Percentiles rank a stretch among this genome's conserved stretches.
Evolutionary conservation across 106 monocot species (phyloP).

Genomic region (Xerophyta viscosa): DNA sequence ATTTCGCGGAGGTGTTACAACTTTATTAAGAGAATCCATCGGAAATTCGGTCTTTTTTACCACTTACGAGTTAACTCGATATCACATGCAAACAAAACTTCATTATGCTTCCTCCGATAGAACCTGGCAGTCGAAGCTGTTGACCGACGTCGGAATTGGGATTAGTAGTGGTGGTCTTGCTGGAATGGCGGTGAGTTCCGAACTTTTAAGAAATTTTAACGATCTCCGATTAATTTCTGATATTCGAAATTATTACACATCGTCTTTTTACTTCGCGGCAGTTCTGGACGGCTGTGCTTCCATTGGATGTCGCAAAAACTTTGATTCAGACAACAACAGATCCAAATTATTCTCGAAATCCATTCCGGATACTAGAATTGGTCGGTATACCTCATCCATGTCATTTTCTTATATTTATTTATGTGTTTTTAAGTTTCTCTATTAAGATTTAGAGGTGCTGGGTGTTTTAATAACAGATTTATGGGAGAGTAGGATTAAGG

Average conservation of each 20-base stretch:
- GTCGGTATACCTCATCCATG: slow-evolving; percentile 17
- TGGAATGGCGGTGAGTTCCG: slow-evolving; percentile 66
- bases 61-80: slow-evolving; percentile 64
- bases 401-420: no score
- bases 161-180: slow-evolving; percentile 78
- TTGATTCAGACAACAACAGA: slow-evolving; percentile 69
- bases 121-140: slow-evolving; percentile 13
- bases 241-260: no score
- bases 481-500: slow-evolving; percentile 47
- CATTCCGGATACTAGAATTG: slow-evolving; percentile 34
- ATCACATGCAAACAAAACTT: slow-evolving; percentile 53
- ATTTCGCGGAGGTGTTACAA: slow-evolving; percentile 77
- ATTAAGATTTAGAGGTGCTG: background rate
- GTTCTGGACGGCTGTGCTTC: slow-evolving; percentile 87
- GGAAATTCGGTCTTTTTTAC: slow-evolving; percentile 87
- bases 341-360: slow-evolving; percentile 43
- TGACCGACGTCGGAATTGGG: slow-evolving; percentile 64
- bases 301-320: slow-evolving; percentile 94
- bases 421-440: background rate
- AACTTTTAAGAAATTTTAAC: no score
- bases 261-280: slow-evolving; percentile 9
- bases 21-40: slow-evolving; percentile 74
- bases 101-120: slow-evolving; percentile 13
- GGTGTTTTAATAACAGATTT: slow-evolving; percentile 29
- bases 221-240: no score